Evolutionary conservation across 1,284 basidiomycete genomes (phyloP), one percentile per base, ranked within the genome.

Genomic region (Marasmius sp.): DNA sequence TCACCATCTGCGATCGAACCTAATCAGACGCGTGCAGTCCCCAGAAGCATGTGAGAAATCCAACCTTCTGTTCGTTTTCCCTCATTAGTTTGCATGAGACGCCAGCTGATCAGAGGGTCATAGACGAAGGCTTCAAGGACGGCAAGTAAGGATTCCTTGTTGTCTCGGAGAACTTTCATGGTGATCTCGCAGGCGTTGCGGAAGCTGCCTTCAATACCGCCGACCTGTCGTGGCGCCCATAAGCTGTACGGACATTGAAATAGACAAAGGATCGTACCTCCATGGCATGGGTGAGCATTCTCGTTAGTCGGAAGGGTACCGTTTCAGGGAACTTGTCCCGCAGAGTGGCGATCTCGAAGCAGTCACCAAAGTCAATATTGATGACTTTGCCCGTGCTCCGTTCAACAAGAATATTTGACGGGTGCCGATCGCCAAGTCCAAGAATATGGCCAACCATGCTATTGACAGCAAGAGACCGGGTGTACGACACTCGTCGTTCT

Each of bases 221-320:
- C 95, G 66, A 95, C 94, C 91, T 93, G 66, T 34, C 20, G 57
- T 70, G 27, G 61, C 57, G 41, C 57, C 36, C 51, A 58, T 71
- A 55, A 67, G 39, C 45, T 37, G 38, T 57, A 20, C 18, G 45
- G 33, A 43, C 49, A 60, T 2, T 48, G 11, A 10, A 20, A 50
- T 47, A 10, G 7, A 18, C 51, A 51, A 33, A 14, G 12, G 45
- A 36, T 50, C 84, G 73, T 65, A 94, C 94, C 85, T 99, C 97
- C 97, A 99, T 99, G 2, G 97, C 97, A 74, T 98, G 95, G 36
- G 95, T 97, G 62, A 99, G 84, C 97, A 99, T 99, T 67, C 97
- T 85, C 11, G 97, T 99, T 66, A 99, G 82, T 53, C 97, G 87
- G 89, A 99, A 99, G 0, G 97, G 97, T 59, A 99, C 95, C 75